A percentile compares a stretch with the other conserved stretches of the same genome.
Conservation (phyloP, 2,329 filamentous ascomycete species). For the Xylariaceae sp. region DNA sequence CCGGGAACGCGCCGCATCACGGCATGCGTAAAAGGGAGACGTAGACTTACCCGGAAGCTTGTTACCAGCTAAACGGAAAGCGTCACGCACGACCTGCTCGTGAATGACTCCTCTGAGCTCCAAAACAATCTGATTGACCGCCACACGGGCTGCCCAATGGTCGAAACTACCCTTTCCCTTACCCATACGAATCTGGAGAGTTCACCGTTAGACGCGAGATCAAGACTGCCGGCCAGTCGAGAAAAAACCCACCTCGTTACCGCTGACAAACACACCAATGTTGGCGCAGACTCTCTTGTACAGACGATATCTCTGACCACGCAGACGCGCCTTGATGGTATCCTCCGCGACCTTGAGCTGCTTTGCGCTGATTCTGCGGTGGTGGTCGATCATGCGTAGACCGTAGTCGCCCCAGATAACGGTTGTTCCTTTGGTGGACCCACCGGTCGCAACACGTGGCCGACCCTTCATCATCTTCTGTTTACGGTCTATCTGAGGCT, state of each 20-base stretch:
- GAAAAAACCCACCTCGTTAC: slow-evolving; percentile 66
- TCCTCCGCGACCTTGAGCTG: slow-evolving; percentile 90
- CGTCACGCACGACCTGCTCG: slow-evolving; percentile 90
- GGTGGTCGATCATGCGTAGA: slow-evolving; percentile 86
- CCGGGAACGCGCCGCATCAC: neutral
- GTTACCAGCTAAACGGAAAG: slow-evolving; percentile 87
- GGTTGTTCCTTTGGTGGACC: slow-evolving; percentile 86
- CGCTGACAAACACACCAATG: slow-evolving; percentile 90
- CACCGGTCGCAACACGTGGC: slow-evolving; percentile 81
- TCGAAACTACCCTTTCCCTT: slow-evolving; percentile 98
- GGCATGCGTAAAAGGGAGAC: too few relatives aligned
- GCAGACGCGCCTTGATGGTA: slow-evolving; percentile 80
- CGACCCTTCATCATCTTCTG: slow-evolving; percentile 89
- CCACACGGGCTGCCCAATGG: slow-evolving; percentile 86
- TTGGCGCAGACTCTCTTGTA: slow-evolving; percentile 91
- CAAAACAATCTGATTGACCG: slow-evolving; percentile 86
- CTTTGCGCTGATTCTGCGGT: slow-evolving; percentile 79
- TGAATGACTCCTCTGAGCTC: slow-evolving; percentile 89
- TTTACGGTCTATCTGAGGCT: slow-evolving; percentile 69
- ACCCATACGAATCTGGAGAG: slow-evolving; percentile 78
- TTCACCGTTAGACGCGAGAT: slow-evolving; percentile 13
- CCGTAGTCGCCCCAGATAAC: slow-evolving; percentile 96
- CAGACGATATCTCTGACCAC: slow-evolving; percentile 86
- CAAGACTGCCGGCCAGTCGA: neutral
- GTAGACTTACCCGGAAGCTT: slow-evolving; percentile 76